phyloP scores from a whole-genome alignment of 1,284 basidiomycete species.

The Ganoderma lucidum region DNA sequence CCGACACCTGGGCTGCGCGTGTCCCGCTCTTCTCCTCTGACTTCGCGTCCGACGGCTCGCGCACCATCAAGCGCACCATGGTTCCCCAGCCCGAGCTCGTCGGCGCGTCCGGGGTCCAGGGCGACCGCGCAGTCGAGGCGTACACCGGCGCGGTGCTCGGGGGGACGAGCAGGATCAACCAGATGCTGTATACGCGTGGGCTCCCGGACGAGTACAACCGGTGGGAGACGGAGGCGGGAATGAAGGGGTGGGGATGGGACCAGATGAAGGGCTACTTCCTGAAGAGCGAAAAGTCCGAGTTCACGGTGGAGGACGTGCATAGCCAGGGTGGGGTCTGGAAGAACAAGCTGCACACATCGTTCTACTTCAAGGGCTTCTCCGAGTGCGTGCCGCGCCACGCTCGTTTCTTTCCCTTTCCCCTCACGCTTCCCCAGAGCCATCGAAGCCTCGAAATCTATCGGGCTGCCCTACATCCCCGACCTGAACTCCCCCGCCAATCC shows the following conservation, averaged over 20 bases:
- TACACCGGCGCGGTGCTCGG: conserved; percentile 43
- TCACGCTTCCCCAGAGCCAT: conserved; percentile 23
- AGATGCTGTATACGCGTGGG: conserved; percentile 48
- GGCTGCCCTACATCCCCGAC: conserved; percentile 43
- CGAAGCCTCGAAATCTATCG: conserved; percentile 30
- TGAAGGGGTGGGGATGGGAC: conserved; percentile 48
- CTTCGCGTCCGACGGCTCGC: conserved; percentile 35
- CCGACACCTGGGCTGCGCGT: conserved; percentile 45
- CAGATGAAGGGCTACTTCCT: conserved; percentile 46
- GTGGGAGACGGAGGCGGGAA: conserved; percentile 43
- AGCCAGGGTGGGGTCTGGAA: conserved; percentile 23
- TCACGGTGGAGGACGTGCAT: conserved; percentile 24
- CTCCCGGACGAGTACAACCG: conserved; percentile 47
- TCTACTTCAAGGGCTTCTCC: conserved; percentile 28
- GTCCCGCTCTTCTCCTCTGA: conserved; percentile 46
- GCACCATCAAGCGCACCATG: conserved; percentile 37
- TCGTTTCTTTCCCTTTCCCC: background rate
- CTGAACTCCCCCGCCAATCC: conserved; percentile 39
- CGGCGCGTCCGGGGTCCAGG: conserved; percentile 39
- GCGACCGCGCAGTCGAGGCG: conserved; percentile 37
- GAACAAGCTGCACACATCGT: conserved; percentile 25
- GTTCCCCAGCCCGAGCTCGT: conserved; percentile 29
- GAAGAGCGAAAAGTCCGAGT: conserved; percentile 36
- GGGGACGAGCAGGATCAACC: conserved; percentile 50
- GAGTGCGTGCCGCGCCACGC: conserved; percentile 19